Percentiles rank a stretch among this genome's conserved stretches.
Evolutionary conservation across 148 eudicot genomes (phyloP).

Genomic region (Heliosperma pusillum): DNA sequence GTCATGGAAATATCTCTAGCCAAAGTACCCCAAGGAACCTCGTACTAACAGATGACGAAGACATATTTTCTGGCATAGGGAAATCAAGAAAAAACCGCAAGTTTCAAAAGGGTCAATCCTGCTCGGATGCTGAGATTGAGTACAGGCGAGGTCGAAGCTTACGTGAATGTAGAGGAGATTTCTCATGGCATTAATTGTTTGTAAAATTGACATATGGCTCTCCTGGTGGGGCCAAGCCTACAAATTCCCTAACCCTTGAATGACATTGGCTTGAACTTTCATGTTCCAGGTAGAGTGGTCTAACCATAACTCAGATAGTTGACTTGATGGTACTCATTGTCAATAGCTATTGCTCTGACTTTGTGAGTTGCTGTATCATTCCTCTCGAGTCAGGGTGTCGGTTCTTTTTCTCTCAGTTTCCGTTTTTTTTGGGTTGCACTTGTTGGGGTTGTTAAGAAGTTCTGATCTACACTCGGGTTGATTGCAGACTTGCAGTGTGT

Average conservation of each 20-base stretch:
- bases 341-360: conserved; percentile 23
- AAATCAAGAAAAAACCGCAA: conserved; percentile 47
- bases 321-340: conserved; percentile 23
- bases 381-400: conserved; percentile 8
- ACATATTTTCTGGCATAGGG: conserved; percentile 54
- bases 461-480: conserved; percentile 18
- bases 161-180: conserved; percentile 52
- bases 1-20: conserved; percentile 32
- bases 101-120: conserved; percentile 51
- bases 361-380: conserved; percentile 25
- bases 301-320: conserved; percentile 19
- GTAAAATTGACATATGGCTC: conserved; percentile 5
- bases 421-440: not conserved
- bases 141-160: conserved; percentile 85
- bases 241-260: conserved; percentile 17
- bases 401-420: not conserved
- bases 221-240: conserved; percentile 20
- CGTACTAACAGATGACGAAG: conserved; percentile 51
- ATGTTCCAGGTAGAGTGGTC: conserved; percentile 21
- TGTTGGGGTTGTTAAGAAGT: conserved; percentile 2
- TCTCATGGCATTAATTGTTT: conserved; percentile 27
- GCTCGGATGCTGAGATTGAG: conserved; percentile 95
- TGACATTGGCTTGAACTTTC: conserved; percentile 28
- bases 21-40: conserved; percentile 35
- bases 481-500: conserved; percentile 15